Conservation (phyloP, 441 rosid genomes). For the Adansonia madagascariensis region DNA sequence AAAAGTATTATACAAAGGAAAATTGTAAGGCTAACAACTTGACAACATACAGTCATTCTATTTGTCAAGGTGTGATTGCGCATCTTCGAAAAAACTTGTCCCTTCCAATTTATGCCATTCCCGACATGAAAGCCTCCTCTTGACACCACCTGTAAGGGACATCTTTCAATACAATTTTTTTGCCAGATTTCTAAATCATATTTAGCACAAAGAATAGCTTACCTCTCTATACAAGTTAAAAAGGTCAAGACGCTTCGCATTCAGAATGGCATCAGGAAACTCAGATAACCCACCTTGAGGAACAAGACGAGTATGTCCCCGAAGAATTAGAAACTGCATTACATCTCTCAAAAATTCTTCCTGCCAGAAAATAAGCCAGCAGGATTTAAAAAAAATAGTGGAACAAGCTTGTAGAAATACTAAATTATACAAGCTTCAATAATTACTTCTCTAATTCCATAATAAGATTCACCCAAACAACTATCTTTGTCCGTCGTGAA, state of each 20-base stretch:
- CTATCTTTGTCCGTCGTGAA: not conserved
- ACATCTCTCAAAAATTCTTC: constrained; percentile 96
- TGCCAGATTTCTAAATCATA: constrained; percentile 22
- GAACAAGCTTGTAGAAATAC: not conserved
- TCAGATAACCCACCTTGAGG: constrained; percentile 92
- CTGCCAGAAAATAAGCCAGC: constrained; percentile 43
- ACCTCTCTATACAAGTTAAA: constrained; percentile 98
- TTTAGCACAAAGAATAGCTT: constrained; percentile 28
- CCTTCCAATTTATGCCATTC: constrained; percentile 99
- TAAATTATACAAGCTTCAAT: not conserved
- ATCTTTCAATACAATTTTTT: constrained; percentile 23
- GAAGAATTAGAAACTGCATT: constrained; percentile 86
- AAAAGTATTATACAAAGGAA: constrained; percentile 18
- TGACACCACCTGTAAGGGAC: constrained; percentile 78
- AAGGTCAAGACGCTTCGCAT: constrained; percentile 94
- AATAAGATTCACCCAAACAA: not conserved
- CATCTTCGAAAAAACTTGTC: constrained; percentile 99
- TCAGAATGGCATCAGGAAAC: constrained; percentile 96
- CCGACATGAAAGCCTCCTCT: constrained; percentile 99
- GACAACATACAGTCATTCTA: constrained; percentile 86
- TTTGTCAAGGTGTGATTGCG: constrained; percentile 95
- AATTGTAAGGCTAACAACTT: constrained; percentile 18
- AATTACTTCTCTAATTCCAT: not conserved
- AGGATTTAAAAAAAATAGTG: not conserved
- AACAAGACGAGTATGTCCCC: constrained; percentile 93